A percentile compares a stretch with the other conserved stretches of the same genome.
Evolutionary conservation across 495 filamentous ascomycete genomes (phyloP).

Genomic region (Penicillium taxi): DNA sequence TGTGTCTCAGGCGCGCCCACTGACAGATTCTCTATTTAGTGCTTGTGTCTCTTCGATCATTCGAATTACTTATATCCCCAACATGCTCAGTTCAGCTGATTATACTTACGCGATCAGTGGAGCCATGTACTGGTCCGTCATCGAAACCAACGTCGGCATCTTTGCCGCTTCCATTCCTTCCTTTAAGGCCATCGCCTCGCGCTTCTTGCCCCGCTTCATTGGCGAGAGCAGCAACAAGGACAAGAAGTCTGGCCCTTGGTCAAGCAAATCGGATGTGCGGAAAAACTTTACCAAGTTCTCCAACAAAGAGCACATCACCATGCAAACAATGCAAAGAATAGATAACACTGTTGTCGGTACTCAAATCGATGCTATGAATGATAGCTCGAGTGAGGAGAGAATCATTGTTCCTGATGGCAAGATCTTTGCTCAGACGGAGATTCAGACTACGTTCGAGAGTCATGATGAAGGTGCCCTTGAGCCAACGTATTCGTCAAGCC

Average conservation of each 20-base stretch:
- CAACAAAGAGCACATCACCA: conserved; percentile 14
- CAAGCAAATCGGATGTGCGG: conserved; percentile 10
- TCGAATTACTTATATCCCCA: conserved; percentile 34
- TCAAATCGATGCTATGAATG: conserved; percentile 15
- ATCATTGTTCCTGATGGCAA: conserved; percentile 32
- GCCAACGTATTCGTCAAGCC: too few species aligned
- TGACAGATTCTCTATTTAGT: conserved; percentile 9
- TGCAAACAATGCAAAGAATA: conserved; percentile 12
- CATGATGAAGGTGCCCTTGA: too few species aligned
- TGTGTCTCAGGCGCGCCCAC: neutral
- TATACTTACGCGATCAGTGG: conserved; percentile 33
- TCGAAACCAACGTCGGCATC: conserved; percentile 39
- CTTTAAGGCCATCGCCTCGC: conserved; percentile 36
- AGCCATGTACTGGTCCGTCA: conserved; percentile 40
- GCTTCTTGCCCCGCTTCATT: conserved; percentile 33
- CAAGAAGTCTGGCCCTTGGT: conserved; percentile 25
- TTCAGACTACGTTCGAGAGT: conserved; percentile 31
- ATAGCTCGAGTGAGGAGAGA: conserved; percentile 25
- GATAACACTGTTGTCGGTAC: conserved; percentile 18
- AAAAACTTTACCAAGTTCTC: conserved; percentile 27
- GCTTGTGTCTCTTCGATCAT: conserved; percentile 37
- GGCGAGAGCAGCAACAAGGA: conserved; percentile 30
- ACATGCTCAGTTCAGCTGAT: conserved; percentile 30
- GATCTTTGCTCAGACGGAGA: conserved; percentile 32
- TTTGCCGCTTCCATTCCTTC: conserved; percentile 35